Evolutionary conservation across 2,329 filamentous ascomycete species (phyloP), one percentile per base, ranked within the genome.

Genomic region (Fusarium chuoi): DNA sequence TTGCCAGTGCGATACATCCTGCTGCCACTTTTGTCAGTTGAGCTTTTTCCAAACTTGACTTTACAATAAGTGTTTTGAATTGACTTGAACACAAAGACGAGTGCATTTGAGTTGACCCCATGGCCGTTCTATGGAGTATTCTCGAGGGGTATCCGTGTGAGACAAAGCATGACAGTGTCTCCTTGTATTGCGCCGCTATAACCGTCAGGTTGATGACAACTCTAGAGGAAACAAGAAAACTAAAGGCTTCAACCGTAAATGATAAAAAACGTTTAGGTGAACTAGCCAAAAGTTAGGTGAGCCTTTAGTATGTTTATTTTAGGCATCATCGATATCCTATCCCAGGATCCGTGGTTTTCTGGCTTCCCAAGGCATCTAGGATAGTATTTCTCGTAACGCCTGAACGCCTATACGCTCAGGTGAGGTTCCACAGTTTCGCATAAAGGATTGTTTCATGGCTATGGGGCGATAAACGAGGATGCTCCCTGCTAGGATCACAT

Each of bases 381-480:
- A 35, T 24, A 24, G 26, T 52, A 36, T 20, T 20, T 24, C 14
- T 55, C 24, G 18, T 17, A 54, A 28, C 14, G 26, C 45, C 46
- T 30, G 20, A 48, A 33, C 5, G 15, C 45, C 46, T 49, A 49
- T 10, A 44, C 38, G 20, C 36, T 24, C 17, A 24, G 20, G 24
- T 20, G 17, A 38, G 44, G 38, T 62, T 49, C 54, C n/a, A 41
- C 49, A 28, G 65, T 68, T 48, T 52, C n/a, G n/a, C 30, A 41
- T 39, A 62, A 46, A 26, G 51, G 35, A 33, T 45, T 56, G 65
- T 69, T 69, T 64, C 57, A 45, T 28, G 35, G 18, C n/a, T 15
- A 44, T 41, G 12, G 44, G 39, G 15, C 22, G 48, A 36, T 33
- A 35, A 45, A 51, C 33, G 48, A 56, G 57, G 48, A 41, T 51